A percentile compares a stretch with the other conserved stretches of the same genome.
Conservation (phyloP, 371 early-diverging fungal genomes). For the Mycotypha africana region DNA sequence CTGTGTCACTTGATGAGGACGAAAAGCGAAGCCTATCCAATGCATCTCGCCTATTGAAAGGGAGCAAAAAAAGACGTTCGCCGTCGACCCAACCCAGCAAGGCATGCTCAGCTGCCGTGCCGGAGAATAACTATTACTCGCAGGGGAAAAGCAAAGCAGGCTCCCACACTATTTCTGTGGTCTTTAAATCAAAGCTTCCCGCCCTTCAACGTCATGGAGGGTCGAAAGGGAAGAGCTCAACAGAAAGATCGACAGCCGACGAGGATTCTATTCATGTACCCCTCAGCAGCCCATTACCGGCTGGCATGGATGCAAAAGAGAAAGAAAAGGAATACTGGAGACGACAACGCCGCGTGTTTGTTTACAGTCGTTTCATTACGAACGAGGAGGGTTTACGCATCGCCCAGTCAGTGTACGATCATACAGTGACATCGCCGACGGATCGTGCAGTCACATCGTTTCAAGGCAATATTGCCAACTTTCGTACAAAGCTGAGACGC, state of each 20-base stretch:
- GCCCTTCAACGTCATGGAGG: too few relatives aligned
- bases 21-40: too few relatives aligned
- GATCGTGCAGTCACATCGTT: slow-evolving; percentile 6
- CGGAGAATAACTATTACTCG: too few relatives aligned
- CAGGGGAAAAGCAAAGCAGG: too few relatives aligned
- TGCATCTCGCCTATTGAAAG: too few relatives aligned
- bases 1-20: too few relatives aligned
- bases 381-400: slow-evolving; percentile 25
- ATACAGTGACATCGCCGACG: slow-evolving; percentile 1
- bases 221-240: too few relatives aligned
- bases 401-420: slow-evolving; percentile 19
- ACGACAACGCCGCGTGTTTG: slow-evolving; percentile 32
- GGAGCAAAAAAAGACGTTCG: background rate
- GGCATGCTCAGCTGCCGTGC: too few relatives aligned
- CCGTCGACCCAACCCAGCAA: background rate
- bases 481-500: slow-evolving; percentile 10
- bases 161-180: too few relatives aligned
- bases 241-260: background rate
- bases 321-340: slow-evolving; percentile 32
- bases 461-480: slow-evolving; percentile 13
- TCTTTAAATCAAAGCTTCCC: too few relatives aligned
- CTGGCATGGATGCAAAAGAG: slow-evolving; percentile 10
- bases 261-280: slow-evolving; percentile 4
- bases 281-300: background rate
- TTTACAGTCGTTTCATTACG: slow-evolving; percentile 29